phyloP scores from a whole-genome alignment of 352 stramenopile genomes.

The Pythium inflatum region DNA sequence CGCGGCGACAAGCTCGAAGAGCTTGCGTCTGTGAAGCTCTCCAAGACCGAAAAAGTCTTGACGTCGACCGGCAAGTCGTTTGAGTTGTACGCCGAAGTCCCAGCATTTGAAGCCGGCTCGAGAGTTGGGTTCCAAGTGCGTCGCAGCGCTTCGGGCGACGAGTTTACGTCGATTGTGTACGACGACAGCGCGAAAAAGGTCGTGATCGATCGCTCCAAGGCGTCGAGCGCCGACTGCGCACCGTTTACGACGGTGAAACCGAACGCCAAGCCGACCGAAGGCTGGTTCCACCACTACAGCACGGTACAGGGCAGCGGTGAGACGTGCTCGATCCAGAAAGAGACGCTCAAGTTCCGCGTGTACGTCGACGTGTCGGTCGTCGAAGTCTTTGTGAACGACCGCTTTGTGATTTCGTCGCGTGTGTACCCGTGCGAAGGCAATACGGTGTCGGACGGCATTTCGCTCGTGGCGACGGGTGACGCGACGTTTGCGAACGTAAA shows the following conservation, averaged over 20 bases:
- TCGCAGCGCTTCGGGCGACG: conserved; percentile 45
- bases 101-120: conserved; percentile 45
- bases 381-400: conserved; percentile 75
- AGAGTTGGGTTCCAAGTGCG: conserved; percentile 67
- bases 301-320: conserved; percentile 36
- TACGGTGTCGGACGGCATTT: conserved; percentile 59
- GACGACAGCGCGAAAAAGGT: conserved; percentile 64
- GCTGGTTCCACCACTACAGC: conserved; percentile 68
- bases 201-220: conserved; percentile 58
- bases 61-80: conserved; percentile 57
- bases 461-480: conserved; percentile 44
- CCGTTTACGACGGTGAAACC: conserved; percentile 51
- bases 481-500: conserved; percentile 66
- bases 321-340: conserved; percentile 43
- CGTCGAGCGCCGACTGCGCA: conserved; percentile 49
- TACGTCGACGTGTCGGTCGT: conserved; percentile 75
- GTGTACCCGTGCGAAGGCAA: conserved; percentile 64
- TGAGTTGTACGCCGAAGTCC: conserved; percentile 52
- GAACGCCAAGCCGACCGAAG: conserved; percentile 40
- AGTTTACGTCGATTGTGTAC: conserved; percentile 67
- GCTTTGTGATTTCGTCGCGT: conserved; percentile 64
- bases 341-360: conserved; percentile 61
- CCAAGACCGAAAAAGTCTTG: conserved; percentile 39
- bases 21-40: conserved; percentile 35
- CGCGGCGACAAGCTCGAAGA: conserved; percentile 48